Base-by-base conservation (phyloP, 768 basidiomycete genomes). In the Lyophyllum shimeji region DNA sequence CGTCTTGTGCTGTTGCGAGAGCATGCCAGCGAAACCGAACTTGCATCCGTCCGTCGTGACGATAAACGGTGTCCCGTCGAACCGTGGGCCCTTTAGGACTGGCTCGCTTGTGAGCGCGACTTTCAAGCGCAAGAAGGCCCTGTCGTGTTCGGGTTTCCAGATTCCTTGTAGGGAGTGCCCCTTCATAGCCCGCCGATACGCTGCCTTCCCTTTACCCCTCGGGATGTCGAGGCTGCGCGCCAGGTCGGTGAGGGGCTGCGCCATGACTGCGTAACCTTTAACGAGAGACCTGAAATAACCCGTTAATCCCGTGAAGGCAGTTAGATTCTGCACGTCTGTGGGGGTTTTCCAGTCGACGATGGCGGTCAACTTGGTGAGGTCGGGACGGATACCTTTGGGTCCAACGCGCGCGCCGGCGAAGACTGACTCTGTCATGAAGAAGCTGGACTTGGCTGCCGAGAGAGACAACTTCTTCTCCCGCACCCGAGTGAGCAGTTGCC, bases 331-430 rank as follows among this genome's bases (percentile, higher is more conserved):
- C 1, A 66, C 63, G 27, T 70, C 59, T 12, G 49, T 18, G 1
- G 76, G 76, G 45, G 29, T 47, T 18, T 52, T 45, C 70, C 72
- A 75, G 47, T 73, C 53, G 0, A 77, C 69, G 2, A 78, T 68
- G 0, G 74, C 70, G 1, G 67, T 69, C 3, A 78, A 59, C 56
- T 79, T 79, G 2, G 65, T 40, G 2, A 64, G 59, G 55, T 78
- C 73, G 1, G 73, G 69, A 17, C 55, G 53, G 1, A 79, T 66
- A 0, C 77, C 76, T 0, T 60, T 33, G 0, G 67, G 65, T 3
- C 73, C 67, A 0, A 77, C 63, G 0, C 37, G 43, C 0, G 68
- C 70, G 0, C 76, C 76, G 2, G 72, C 72, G 48, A 77, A 78
- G 0, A 71, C 63, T 0, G 66, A 66, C 31, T 74, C 67, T 0